Evolutionary conservation across 164 flowering plant species (phyloP), one percentile per base, ranked within the genome.

Genomic region (grape (Vitis vinifera)): DNA sequence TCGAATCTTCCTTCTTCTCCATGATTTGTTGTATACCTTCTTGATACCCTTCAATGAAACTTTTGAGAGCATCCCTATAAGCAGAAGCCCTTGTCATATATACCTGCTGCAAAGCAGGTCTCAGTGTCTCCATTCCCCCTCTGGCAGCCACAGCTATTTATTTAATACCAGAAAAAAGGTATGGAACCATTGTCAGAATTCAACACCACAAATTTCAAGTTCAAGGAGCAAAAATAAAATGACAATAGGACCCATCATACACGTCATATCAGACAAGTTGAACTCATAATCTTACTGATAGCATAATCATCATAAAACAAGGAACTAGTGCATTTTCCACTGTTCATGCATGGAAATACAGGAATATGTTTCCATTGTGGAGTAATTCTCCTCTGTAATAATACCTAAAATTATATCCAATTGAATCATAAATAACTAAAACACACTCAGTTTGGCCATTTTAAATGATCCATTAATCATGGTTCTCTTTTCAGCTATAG

Each of bases 81-180:
- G 91, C 87, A 69, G 97, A 88, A 78, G 95, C 94, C 75, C 90
- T 82, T 37, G 89, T 89, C 98, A 94, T 88, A 84, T 94, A 92
- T 67, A 94, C 80, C 62, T 89, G 84, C 78, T 94, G 97, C 78
- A 92, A 75, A 67, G 90, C 97, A 66, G 98, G 97, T 76, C 87
- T 84, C 63, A 92, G 74, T 16, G 92, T 88, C 82, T 94, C 97
- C 97, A 92, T 88, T 53, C 98, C 97, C 16, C 98, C 98, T 84
- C 87, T 86, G n/a, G 98, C 97, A 76, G 97, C 98, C 63, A 89
- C 88, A 53, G 97, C 97, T 94, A 75, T 72, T 65, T 47, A 67
- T 55, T 74, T 58, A 31, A 13, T 27, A 3, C 50, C 17, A 2
- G 14, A 16, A 10, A 56, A 3, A 63, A 72, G 4, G 73, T 16